Conservation (phyloP, 305 asterid species). For the Ajuga reptans region DNA sequence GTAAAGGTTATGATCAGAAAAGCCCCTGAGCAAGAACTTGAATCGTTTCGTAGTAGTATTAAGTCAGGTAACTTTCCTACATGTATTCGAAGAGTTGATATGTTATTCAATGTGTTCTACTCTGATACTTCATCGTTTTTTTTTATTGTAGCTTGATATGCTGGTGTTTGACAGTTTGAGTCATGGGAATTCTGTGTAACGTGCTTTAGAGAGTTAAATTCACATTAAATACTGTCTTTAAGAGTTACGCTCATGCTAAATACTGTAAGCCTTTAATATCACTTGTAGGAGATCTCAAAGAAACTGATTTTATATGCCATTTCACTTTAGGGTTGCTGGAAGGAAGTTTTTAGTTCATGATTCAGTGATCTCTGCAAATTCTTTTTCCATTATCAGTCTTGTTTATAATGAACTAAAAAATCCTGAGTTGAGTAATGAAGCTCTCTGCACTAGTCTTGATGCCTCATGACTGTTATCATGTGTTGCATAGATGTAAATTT, state of each 20-base stretch:
- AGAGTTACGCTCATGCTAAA: neutral
- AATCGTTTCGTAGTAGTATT: constrained; percentile 58
- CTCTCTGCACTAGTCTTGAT: neutral
- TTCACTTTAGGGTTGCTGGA: constrained; percentile 4
- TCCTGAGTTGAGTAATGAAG: neutral
- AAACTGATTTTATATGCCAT: constrained; percentile 12
- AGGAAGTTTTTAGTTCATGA: neutral
- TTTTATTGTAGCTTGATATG: constrained; percentile 7
- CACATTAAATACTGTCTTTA: neutral
- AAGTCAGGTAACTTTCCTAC: constrained; percentile 47
- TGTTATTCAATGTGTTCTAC: constrained; percentile 2
- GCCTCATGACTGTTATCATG: constrained; percentile 3
- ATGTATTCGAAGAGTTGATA: neutral
- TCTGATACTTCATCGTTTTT: neutral
- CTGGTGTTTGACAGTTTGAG: neutral
- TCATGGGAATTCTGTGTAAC: neutral
- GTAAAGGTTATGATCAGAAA: constrained; percentile 58
- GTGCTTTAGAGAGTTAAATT: constrained; percentile 18
- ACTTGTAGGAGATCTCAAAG: constrained; percentile 15
- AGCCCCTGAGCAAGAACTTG: constrained; percentile 76
- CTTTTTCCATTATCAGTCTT: neutral
- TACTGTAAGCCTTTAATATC: neutral
- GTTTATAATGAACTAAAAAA: neutral
- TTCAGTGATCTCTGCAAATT: neutral
- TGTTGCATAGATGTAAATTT: neutral